Evolutionary conservation across 1,139 yeast genomes (phyloP).

Genomic region (Suhomyces bribrorum): DNA sequence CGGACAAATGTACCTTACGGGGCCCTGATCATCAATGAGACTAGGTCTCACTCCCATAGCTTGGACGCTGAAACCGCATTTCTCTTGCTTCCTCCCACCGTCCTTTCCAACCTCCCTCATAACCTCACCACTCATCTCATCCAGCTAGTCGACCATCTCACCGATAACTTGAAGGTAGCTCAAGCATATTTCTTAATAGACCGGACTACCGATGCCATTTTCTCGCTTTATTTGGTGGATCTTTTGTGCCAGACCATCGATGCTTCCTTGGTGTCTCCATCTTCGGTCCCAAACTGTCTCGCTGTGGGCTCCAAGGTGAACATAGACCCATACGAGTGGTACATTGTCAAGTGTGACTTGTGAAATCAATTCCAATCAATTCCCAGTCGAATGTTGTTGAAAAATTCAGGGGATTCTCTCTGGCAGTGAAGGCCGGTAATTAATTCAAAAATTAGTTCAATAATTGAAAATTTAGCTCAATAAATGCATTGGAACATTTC

Average conservation of each 20-base stretch:
- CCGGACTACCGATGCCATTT: conserved; percentile 3
- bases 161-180: conserved; percentile 4
- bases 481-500: no score
- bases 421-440: no score
- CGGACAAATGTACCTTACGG: background rate
- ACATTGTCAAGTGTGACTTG: conserved; percentile 4
- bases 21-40: background rate
- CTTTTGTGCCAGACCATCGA: conserved; percentile 6
- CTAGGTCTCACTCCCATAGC: background rate
- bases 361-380: background rate
- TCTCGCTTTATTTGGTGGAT: conserved; percentile 6
- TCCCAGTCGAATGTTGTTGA: no score
- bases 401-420: no score
- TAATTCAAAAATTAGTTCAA: no score
- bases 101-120: conserved; percentile 5
- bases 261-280: conserved; percentile 6
- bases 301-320: background rate
- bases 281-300: background rate
- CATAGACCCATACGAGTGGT: conserved; percentile 9
- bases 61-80: conserved; percentile 2
- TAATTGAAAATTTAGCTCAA: no score
- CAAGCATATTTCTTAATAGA: conserved; percentile 9
- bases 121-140: conserved; percentile 4
- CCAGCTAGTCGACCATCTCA: conserved; percentile 7
- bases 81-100: conserved; percentile 2